Evolutionary conservation across 2,329 filamentous ascomycete species (phyloP).

Genomic region (Volutella citrinella): DNA sequence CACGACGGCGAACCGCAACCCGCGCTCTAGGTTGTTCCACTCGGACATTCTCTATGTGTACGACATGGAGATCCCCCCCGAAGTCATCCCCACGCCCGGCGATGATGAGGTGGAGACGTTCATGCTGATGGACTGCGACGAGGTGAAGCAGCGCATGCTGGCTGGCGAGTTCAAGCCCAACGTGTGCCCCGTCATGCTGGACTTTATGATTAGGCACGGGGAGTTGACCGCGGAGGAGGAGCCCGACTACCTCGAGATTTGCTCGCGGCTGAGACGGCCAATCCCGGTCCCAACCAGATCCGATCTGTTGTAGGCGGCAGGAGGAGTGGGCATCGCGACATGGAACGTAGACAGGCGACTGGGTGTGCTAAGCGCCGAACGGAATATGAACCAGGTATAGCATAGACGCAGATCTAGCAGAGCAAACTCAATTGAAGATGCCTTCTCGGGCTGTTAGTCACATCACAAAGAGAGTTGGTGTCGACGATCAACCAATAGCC

Average conservation of each 20-base stretch:
- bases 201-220: conserved; percentile 79
- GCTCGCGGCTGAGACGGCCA: conserved; percentile 39
- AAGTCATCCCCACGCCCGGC: conserved; percentile 61
- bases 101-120: conserved; percentile 82
- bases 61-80: conserved; percentile 63
- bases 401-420: too few species aligned
- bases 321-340: background rate
- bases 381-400: too few species aligned
- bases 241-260: conserved; percentile 68
- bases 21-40: conserved; percentile 28
- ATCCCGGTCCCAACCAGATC: conserved; percentile 38
- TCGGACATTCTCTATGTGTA: conserved; percentile 62
- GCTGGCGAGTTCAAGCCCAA: conserved; percentile 81
- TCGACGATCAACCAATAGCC: too few species aligned
- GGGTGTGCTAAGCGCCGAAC: too few species aligned
- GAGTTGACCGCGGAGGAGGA: conserved; percentile 71
- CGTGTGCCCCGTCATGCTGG: conserved; percentile 71
- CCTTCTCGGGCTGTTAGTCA: too few species aligned
- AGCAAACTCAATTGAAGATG: too few species aligned
- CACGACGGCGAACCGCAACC: conserved; percentile 32
- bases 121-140: conserved; percentile 58
- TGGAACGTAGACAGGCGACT: too few species aligned
- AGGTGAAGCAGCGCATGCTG: conserved; percentile 60
- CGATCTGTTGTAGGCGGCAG: conserved; percentile 9
- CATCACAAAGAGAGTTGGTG: too few species aligned